Conservation (phyloP, 495 filamentous ascomycete species). For the Penicillium pancosmium region DNA sequence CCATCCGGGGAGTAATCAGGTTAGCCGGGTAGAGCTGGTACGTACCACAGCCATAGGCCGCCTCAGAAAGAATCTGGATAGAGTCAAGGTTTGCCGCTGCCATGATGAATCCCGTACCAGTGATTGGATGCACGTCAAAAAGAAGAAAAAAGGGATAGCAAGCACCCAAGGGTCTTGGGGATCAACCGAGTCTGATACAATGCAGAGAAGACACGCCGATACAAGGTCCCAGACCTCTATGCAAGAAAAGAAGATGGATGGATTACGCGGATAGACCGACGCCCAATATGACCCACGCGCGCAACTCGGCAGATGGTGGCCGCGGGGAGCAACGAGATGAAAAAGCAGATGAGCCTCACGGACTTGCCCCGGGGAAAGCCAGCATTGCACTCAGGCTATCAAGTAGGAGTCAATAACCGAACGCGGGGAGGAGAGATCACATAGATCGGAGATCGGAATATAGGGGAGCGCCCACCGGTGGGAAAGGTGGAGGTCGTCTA, state of each 20-base stretch:
- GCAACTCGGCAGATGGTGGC: not conserved
- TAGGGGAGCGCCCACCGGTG: constrained; percentile 3
- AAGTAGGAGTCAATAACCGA: constrained; percentile 9
- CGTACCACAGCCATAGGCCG: constrained; percentile 52
- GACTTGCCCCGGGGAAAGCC: constrained; percentile 25
- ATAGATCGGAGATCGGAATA: constrained; percentile 1
- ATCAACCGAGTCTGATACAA: not conserved
- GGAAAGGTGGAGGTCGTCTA: not conserved
- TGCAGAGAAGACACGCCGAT: not conserved
- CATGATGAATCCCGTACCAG: not conserved
- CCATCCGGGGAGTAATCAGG: not conserved
- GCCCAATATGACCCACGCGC: not conserved
- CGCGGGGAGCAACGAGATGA: not conserved
- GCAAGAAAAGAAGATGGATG: constrained; percentile 5
- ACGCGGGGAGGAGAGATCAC: too few species aligned
- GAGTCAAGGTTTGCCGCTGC: constrained; percentile 42
- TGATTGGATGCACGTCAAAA: not conserved
- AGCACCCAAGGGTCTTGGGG: not conserved
- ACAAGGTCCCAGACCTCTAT: constrained; percentile 12
- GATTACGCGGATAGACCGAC: not conserved
- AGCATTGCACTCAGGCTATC: constrained; percentile 28
- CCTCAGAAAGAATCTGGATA: constrained; percentile 42
- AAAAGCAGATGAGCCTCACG: constrained; percentile 19
- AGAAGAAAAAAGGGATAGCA: constrained; percentile 12
- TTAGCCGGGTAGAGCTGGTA: not conserved